Evolutionary conservation across 805 yeast genomes (phyloP).

Genomic region (Brettanomyces sp.): DNA sequence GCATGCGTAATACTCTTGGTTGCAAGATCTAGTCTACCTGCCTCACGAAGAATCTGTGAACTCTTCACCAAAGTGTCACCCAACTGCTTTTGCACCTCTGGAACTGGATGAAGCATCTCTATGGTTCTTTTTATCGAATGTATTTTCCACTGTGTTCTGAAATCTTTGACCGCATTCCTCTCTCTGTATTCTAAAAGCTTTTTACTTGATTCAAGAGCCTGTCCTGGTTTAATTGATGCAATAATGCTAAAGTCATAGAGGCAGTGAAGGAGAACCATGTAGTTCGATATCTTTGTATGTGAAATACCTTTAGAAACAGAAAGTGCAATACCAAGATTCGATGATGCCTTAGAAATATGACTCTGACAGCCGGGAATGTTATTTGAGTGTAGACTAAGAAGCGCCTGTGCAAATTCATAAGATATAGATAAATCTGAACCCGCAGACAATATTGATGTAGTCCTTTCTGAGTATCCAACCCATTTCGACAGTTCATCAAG

Average conservation of each 20-base stretch:
- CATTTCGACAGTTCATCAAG: conserved; percentile 43
- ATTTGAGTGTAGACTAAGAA: conserved; percentile 32
- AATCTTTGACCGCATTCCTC: conserved; percentile 24
- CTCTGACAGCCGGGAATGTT: conserved; percentile 26
- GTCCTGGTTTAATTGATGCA: conserved; percentile 13
- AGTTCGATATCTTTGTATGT: conserved; percentile 36
- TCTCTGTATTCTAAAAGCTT: conserved; percentile 14
- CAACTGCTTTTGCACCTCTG: conserved; percentile 21
- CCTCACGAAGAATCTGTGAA: conserved; percentile 58
- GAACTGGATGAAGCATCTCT: conserved; percentile 18
- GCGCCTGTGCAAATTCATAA: conserved; percentile 57
- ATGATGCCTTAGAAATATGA: conserved; percentile 42
- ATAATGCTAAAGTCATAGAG: conserved; percentile 46
- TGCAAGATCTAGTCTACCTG: conserved; percentile 63
- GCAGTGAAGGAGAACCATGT: conserved; percentile 49
- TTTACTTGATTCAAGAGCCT: conserved; percentile 9
- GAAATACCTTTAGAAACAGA: conserved; percentile 41
- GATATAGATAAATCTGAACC: conserved; percentile 48
- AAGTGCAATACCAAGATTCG: conserved; percentile 52
- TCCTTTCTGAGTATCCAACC: conserved; percentile 41
- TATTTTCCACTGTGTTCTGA: conserved; percentile 36
- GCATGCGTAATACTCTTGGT: conserved; percentile 60
- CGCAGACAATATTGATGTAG: conserved; percentile 25
- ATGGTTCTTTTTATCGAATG: conserved; percentile 35
- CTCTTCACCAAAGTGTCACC: conserved; percentile 48